Conservation (phyloP, 495 filamentous ascomycete species). For the Penicillium daleae region DNA sequence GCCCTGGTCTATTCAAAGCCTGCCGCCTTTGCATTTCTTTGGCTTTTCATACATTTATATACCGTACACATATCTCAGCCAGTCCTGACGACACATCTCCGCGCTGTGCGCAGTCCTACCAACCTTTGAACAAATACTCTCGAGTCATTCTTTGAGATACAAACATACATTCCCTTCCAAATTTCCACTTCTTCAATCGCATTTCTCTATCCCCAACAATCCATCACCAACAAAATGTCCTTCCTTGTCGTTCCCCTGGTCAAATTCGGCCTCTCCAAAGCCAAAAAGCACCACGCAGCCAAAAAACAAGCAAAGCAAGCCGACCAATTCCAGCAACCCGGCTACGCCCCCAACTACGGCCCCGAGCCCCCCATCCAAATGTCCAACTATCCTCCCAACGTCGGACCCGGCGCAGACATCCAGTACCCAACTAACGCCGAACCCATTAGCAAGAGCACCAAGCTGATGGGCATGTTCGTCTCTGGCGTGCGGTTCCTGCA, state of each 20-base stretch:
- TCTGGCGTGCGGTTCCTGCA: constrained; percentile 67
- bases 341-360: constrained; percentile 16
- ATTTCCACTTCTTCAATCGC: constrained; percentile 23
- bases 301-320: constrained; percentile 35
- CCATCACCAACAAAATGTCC: constrained; percentile 25
- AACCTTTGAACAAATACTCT: neutral
- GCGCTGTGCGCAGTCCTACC: constrained; percentile 1
- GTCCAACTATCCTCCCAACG: constrained; percentile 27
- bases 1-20: neutral
- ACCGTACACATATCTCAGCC: neutral
- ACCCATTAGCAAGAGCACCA: constrained; percentile 18
- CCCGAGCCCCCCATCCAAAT: constrained; percentile 22
- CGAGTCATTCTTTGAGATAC: neutral
- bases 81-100: neutral
- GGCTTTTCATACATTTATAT: neutral
- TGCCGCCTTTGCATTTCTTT: neutral
- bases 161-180: neutral
- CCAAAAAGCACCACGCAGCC: constrained; percentile 39
- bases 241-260: constrained; percentile 39
- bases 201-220: neutral
- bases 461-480: constrained; percentile 18
- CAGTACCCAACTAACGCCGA: constrained; percentile 16
- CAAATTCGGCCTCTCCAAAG: constrained; percentile 34
- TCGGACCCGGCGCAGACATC: constrained; percentile 24
- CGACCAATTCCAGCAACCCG: constrained; percentile 28